Conservation (phyloP, 139 green algal genomes). For the Chlamydomonas asymmetrica region DNA sequence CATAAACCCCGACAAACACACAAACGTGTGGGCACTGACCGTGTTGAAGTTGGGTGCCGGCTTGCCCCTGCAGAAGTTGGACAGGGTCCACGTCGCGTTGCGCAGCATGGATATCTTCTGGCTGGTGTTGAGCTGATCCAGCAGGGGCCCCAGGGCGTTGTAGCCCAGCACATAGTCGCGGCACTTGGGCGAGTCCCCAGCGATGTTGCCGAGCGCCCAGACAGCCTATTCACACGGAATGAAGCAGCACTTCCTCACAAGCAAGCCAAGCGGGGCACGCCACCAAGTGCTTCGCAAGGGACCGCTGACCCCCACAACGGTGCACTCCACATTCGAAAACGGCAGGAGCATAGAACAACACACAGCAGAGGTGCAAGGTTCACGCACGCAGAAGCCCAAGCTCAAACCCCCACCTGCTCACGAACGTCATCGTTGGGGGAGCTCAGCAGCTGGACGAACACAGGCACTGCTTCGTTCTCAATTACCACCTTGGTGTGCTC, state of each 20-base stretch:
- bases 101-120: slow-evolving; percentile 96
- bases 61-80: slow-evolving; percentile 99
- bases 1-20: background rate
- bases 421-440: slow-evolving; percentile 94
- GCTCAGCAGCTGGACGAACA: slow-evolving; percentile 94
- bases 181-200: slow-evolving; percentile 91
- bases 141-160: slow-evolving; percentile 86
- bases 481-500: slow-evolving; percentile 98
- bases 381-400: too few relatives aligned
- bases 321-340: too few relatives aligned
- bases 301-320: too few relatives aligned
- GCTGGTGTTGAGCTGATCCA: slow-evolving; percentile 90
- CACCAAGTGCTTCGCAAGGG: background rate
- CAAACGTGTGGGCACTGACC: slow-evolving; percentile 45
- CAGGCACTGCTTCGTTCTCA: slow-evolving; percentile 92
- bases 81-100: slow-evolving; percentile 99
- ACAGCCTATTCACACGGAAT: slow-evolving; percentile 79
- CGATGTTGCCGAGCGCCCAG: slow-evolving; percentile 99
- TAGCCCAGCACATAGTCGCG: slow-evolving; percentile 90
- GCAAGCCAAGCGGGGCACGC: background rate
- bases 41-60: slow-evolving; percentile 80
- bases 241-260: background rate
- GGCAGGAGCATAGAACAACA: too few relatives aligned
- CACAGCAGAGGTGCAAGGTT: too few relatives aligned
- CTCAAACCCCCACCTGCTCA: slow-evolving; percentile 90